These are phyloP conservation scores for Delitschia confertaspora DNA, from an alignment of 495 filamentous ascomycete genomes.

Conservation along the genomic window DNA sequence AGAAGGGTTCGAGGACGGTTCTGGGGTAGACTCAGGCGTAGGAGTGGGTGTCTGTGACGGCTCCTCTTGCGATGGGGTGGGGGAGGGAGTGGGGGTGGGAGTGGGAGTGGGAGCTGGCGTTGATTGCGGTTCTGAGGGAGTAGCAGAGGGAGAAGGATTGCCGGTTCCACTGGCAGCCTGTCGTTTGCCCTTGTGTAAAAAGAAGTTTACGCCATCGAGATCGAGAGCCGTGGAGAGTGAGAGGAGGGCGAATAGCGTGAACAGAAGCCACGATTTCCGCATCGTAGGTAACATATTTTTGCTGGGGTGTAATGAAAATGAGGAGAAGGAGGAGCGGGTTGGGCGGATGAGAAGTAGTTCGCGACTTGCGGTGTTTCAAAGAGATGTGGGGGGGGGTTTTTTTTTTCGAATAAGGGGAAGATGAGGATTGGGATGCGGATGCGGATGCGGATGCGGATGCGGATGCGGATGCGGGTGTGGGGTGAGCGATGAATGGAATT, in stretches of 20 bases:
- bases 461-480: no score
- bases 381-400: background rate
- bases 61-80: slow-evolving; percentile 1
- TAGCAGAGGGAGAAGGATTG: background rate
- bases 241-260: slow-evolving; percentile 15
- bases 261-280: slow-evolving; percentile 25
- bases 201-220: slow-evolving; percentile 22
- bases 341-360: slow-evolving; percentile 1
- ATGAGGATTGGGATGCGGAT: background rate
- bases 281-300: slow-evolving; percentile 21
- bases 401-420: slow-evolving; percentile 7
- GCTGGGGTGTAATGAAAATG: background rate
- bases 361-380: slow-evolving; percentile 8
- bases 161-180: slow-evolving; percentile 19
- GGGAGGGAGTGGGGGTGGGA: slow-evolving; percentile 7
- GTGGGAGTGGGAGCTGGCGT: slow-evolving; percentile 5
- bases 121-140: background rate
- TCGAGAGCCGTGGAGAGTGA: slow-evolving; percentile 19
- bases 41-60: background rate
- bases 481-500: background rate
- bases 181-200: slow-evolving; percentile 18
- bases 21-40: background rate
- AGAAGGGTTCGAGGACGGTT: slow-evolving; percentile 1
- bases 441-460: no score
- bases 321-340: background rate